Evolutionary conservation across 2,329 filamentous ascomycete species (phyloP).

Genomic region (Diaporthe ilicicola): DNA sequence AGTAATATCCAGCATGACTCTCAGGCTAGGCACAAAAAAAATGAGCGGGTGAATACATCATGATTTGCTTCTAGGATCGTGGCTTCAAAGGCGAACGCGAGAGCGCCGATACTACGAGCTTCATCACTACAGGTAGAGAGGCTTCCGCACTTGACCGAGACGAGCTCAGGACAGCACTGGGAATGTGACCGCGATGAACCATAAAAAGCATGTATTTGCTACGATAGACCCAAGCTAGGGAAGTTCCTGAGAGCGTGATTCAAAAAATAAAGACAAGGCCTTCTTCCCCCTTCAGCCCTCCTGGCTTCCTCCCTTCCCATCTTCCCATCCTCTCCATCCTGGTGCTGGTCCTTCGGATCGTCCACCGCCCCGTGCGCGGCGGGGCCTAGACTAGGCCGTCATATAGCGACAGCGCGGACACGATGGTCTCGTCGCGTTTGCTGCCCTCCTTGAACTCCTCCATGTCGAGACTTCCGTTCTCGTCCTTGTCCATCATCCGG

Average conservation of each 20-base stretch:
- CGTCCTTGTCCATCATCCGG: constrained; percentile 99
- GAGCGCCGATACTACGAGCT: too few relatives aligned
- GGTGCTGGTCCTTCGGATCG: background rate
- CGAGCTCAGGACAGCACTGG: background rate
- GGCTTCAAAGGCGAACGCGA: background rate
- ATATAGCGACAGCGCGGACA: constrained; percentile 94
- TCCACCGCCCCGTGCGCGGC: background rate
- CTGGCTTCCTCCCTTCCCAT: background rate
- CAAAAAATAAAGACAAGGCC: constrained; percentile 10
- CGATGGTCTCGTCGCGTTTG: constrained; percentile 98
- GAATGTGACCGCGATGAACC: background rate
- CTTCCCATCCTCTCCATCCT: background rate
- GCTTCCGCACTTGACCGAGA: background rate
- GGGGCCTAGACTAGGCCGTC: constrained; percentile 83
- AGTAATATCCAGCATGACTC: constrained; percentile 22
- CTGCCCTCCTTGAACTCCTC: constrained; percentile 99
- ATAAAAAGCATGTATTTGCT: constrained; percentile 26
- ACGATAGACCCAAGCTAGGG: constrained; percentile 27
- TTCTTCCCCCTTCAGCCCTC: background rate
- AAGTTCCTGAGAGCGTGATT: constrained; percentile 20
- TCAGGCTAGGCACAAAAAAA: constrained; percentile 13
- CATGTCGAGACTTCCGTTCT: constrained; percentile 96
- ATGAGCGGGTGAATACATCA: background rate
- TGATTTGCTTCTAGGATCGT: too few relatives aligned
- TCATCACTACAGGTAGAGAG: background rate